Evolutionary conservation across 2,329 filamentous ascomycete genomes (phyloP).

Genomic region (Ceratocystis harringtonii): DNA sequence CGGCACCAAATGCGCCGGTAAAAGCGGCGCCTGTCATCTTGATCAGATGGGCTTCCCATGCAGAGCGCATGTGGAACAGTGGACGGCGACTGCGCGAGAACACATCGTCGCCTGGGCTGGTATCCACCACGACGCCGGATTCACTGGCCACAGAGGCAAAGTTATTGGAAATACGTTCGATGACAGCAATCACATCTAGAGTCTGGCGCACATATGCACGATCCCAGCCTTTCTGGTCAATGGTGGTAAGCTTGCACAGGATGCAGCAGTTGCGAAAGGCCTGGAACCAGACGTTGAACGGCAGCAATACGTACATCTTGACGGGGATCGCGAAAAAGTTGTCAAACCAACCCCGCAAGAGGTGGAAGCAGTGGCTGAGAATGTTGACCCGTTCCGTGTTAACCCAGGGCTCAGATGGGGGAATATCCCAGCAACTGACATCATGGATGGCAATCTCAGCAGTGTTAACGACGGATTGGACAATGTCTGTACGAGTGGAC

Average conservation of each 20-base stretch:
- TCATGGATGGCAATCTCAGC: constrained; percentile 15
- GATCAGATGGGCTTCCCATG: constrained; percentile 20
- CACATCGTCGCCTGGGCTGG: constrained; percentile 8
- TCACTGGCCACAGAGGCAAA: constrained; percentile 1
- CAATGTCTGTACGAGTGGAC: constrained; percentile 1
- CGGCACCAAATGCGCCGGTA: background rate
- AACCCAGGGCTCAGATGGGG: constrained; percentile 7
- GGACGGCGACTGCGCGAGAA: constrained; percentile 14
- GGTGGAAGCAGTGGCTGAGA: constrained; percentile 13
- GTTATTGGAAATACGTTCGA: constrained; percentile 7
- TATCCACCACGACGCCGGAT: constrained; percentile 10
- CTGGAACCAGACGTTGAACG: constrained; percentile 16
- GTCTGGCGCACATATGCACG: constrained; percentile 7
- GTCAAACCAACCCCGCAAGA: constrained; percentile 9
- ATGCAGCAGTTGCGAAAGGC: constrained; percentile 16
- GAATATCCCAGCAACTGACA: constrained; percentile 13
- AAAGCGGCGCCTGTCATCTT: constrained; percentile 20
- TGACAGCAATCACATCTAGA: constrained; percentile 11
- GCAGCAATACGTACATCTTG: constrained; percentile 9
- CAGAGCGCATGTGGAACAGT: constrained; percentile 12
- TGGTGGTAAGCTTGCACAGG: constrained; percentile 13
- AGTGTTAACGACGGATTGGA: constrained; percentile 9
- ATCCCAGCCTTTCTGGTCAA: constrained; percentile 15
- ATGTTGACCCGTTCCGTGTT: constrained; percentile 13
- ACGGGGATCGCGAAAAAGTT: constrained; percentile 12